Base-by-base conservation (phyloP, 345 rosid species). In the Excoecaria agallocha region DNA sequence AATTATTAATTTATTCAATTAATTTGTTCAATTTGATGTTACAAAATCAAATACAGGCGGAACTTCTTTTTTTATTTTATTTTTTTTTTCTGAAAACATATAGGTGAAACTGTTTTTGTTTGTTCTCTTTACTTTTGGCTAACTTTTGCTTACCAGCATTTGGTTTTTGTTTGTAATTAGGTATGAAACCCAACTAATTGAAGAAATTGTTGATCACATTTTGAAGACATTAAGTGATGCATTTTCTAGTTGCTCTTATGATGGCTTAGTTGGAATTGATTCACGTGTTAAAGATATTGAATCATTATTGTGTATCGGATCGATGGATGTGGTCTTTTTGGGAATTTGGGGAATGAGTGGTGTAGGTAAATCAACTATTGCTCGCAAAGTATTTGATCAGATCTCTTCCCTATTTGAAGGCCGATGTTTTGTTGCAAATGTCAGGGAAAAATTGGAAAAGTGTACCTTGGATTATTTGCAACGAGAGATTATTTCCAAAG, bases 321-420 rank as follows among this genome's bases (percentile, higher is more conserved):
- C 24, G 9, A 30, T 3, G 6, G 58, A 68, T 68, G 58, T 68
- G n/a, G 4, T 17, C 11, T 19, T 52, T 51, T 25, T 68, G n/a
- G 59, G 71, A 50, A 68, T 68, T 41, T 68, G 71, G 71, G 71
- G 71, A 8, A 68, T 68, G 71, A 59, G 71, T 0, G 59, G 71
- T 7, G 25, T 68, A 49, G 71, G 71, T 8, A 68, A 68, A 68
- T 46, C 71, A 50, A 37, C 45, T 16, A 6, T 51, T 2, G 71
- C 58, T 50, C 12, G 57, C 6, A 68, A 68, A 51, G 8, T 68
- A 51, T 68, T 48, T 30, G 41, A 30, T 19, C 38, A 22, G 1
- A 48, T 68, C n/a, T 68, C 58, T 49, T 50, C 58, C 13, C 7
- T 20, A 17, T 68, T 68, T 24, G 52, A 68, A 5, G 10, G 41